Conservation (phyloP, 805 yeast species). For the Vanderwaltozyma verrucispora region DNA sequence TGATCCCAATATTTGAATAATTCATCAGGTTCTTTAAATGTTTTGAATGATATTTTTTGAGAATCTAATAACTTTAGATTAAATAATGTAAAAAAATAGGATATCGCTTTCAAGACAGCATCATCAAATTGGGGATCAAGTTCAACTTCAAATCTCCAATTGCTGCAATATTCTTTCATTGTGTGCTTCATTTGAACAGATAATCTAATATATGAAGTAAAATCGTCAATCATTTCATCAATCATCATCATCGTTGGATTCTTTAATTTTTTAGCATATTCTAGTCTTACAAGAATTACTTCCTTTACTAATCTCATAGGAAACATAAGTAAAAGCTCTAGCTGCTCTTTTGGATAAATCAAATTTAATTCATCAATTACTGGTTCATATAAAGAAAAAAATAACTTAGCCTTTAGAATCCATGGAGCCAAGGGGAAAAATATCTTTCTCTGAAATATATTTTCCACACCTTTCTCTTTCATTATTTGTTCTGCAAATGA, state of each 20-base stretch:
- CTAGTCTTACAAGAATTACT: conserved; percentile 59
- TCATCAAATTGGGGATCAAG: conserved; percentile 57
- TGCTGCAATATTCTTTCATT: conserved; percentile 44
- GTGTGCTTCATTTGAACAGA: conserved; percentile 69
- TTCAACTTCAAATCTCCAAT: conserved; percentile 61
- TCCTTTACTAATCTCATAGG: conserved; percentile 77
- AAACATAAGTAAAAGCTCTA: conserved; percentile 58
- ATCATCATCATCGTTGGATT: conserved; percentile 93
- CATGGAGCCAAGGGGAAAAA: conserved; percentile 67
- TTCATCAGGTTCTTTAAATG: conserved; percentile 87
- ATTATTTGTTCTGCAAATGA: conserved; percentile 75
- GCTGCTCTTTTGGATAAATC: conserved; percentile 58
- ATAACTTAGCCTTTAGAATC: conserved; percentile 69
- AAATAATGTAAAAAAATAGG: conserved; percentile 57
- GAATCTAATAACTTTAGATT: conserved; percentile 73
- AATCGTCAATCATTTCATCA: conserved; percentile 85
- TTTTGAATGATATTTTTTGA: conserved; percentile 59
- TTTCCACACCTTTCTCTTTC: conserved; percentile 68
- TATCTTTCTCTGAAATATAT: conserved; percentile 59
- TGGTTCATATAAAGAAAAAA: conserved; percentile 51
- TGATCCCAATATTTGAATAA: conserved; percentile 74
- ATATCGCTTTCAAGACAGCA: conserved; percentile 62
- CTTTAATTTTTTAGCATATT: conserved; percentile 65
- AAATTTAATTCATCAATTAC: conserved; percentile 58
- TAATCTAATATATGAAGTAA: conserved; percentile 62